These are phyloP conservation scores for Setaria italica DNA, from an alignment of 202 grass and related monocot genomes.

Conservation along the genomic window DNA sequence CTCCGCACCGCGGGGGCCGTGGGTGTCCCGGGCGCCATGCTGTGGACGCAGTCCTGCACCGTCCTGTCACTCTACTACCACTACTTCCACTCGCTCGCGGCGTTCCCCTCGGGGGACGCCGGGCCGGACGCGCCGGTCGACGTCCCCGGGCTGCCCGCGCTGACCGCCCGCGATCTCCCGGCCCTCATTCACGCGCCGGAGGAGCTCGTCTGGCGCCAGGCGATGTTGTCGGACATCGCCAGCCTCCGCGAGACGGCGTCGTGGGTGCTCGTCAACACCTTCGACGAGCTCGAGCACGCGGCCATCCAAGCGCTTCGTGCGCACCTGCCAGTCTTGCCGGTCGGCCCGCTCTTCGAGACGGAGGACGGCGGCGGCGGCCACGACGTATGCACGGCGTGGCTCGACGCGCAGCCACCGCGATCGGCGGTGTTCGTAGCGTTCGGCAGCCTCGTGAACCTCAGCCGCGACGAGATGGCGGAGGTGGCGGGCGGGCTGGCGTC, in stretches of 20 bases:
- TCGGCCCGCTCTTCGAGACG: conserved; percentile 53
- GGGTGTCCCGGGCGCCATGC: conserved; percentile 51
- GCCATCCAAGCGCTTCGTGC: conserved; percentile 27
- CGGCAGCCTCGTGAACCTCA: conserved; percentile 55
- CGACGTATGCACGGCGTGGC: conserved; percentile 48
- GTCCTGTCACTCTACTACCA: conserved; percentile 54
- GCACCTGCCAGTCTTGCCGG: conserved; percentile 2
- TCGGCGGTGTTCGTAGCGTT: conserved; percentile 67
- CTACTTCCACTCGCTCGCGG: conserved; percentile 33
- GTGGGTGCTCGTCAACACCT: conserved; percentile 68
- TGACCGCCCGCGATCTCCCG: conserved; percentile 48
- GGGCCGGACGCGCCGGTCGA: conserved; percentile 12
- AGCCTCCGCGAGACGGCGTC: conserved; percentile 12
- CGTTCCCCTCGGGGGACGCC: conserved; percentile 38
- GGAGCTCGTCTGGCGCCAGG: conserved; percentile 15
- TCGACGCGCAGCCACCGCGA: conserved; percentile 37
- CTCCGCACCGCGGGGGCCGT: conserved; percentile 38
- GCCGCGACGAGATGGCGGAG: conserved; percentile 34
- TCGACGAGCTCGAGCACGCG: conserved; percentile 51
- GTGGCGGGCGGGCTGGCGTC: conserved; percentile 43
- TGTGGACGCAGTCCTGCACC: conserved; percentile 67
- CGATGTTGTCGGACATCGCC: conserved; percentile 19
- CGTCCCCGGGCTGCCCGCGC: conserved; percentile 48
- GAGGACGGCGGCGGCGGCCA: not conserved
- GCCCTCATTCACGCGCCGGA: conserved; percentile 40